Conservation (phyloP, 345 rosid genomes). For the Eucalyptus cloeziana region DNA sequence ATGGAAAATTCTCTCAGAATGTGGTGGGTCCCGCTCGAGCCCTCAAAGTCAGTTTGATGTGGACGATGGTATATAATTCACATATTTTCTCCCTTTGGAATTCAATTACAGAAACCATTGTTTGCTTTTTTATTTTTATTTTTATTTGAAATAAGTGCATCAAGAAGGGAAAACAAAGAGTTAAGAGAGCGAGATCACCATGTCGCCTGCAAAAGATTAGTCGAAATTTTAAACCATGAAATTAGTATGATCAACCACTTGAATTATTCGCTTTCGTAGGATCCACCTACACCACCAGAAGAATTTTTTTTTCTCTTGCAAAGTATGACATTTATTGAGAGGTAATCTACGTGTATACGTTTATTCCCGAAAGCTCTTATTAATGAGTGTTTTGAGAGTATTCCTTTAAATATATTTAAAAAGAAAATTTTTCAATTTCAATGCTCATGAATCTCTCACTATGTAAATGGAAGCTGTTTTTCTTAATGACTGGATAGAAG, state of each 20-base stretch:
- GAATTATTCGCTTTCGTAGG: background rate
- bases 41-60: background rate
- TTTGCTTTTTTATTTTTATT: background rate
- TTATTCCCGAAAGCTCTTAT: background rate
- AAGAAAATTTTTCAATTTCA: background rate
- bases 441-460: background rate
- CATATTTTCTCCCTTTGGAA: background rate
- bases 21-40: background rate
- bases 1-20: background rate
- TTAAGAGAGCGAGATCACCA: background rate
- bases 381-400: background rate
- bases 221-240: background rate
- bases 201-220: background rate
- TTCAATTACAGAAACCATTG: background rate
- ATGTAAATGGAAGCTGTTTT: background rate
- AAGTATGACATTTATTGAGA: background rate
- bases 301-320: background rate
- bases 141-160: background rate
- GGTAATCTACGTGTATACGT: background rate
- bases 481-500: background rate
- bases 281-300: background rate
- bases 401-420: background rate
- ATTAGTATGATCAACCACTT: background rate
- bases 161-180: background rate
- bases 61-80: background rate